Evolutionary conservation across 2,329 filamentous ascomycete genomes (phyloP).

Genomic region (Aspergillus felis): DNA sequence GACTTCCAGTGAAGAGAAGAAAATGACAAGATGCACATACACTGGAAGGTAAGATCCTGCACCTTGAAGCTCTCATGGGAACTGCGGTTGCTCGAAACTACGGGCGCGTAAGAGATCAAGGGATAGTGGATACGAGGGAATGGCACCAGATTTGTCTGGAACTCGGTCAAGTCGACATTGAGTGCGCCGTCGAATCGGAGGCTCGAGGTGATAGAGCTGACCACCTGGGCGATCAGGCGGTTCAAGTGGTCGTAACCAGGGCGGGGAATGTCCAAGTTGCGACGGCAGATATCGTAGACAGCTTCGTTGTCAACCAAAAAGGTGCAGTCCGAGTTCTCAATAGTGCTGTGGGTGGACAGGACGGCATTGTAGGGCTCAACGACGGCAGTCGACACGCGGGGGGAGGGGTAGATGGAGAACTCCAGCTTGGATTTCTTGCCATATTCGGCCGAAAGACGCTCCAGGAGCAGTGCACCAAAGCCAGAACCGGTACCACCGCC

Average conservation of each 20-base stretch:
- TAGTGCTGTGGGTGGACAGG: conserved; percentile 55
- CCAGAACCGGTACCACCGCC: conserved; percentile 65
- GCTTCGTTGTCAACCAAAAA: conserved; percentile 68
- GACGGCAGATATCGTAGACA: conserved; percentile 64
- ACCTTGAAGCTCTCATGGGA: conserved; percentile 86
- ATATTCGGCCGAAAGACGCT: conserved; percentile 62
- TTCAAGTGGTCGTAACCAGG: conserved; percentile 64
- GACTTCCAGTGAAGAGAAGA: background rate
- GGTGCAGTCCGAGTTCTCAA: conserved; percentile 65
- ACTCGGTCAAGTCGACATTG: conserved; percentile 66
- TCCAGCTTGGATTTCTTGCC: conserved; percentile 67
- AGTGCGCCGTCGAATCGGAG: conserved; percentile 63
- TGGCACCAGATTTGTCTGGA: conserved; percentile 66
- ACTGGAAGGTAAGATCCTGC: conserved; percentile 65
- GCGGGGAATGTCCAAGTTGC: conserved; percentile 61
- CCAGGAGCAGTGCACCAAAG: conserved; percentile 61
- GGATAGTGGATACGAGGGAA: conserved; percentile 67
- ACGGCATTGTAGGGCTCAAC: conserved; percentile 66
- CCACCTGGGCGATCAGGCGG: conserved; percentile 63
- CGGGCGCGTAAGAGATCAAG: conserved; percentile 62
- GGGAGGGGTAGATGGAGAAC: conserved; percentile 63
- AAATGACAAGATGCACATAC: conserved; percentile 34
- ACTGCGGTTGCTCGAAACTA: conserved; percentile 67
- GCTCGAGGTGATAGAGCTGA: conserved; percentile 63
- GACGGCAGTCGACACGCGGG: conserved; percentile 61